Base-by-base conservation (phyloP, 164 flowering plant genomes). In the Vitis rotundifolia region DNA sequence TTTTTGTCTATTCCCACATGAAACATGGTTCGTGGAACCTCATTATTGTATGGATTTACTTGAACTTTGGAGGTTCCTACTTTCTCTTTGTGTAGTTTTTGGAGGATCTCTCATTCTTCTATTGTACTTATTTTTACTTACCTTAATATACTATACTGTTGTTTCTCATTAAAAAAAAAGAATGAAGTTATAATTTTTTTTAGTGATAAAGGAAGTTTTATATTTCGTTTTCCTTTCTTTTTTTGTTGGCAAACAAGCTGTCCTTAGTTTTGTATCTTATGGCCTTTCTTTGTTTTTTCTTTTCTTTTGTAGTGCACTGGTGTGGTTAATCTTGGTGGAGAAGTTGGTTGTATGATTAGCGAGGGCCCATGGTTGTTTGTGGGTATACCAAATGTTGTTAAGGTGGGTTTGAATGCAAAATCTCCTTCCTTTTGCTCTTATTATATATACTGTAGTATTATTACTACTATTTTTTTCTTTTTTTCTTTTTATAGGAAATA, bases 311-410 rank as follows among this genome's bases (percentile, higher is more conserved):
- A 95, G 99, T 88, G 98, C 79, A 79, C 76, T 58, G 85, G 73
- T 29, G 83, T 80, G n/a, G 54, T 87, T 56, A 85, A 81, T 79
- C 74, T 93, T 75, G 97, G 91, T 14, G 90, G 85, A 73, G 96
- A 94, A 77, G 81, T 95, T 29, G 98, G 99, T 49, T 90, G 93
- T 73, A 83, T 95, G 92, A 88, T 95, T 18, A 90, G 86, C 82
- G 99, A 93, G 85, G 98, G 99, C 49, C 94, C 98, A 26, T 95
- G 97, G 98, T 52, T 95, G 15, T 95, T 95, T 81, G 89, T 90
- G 65, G 99, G 99, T 63, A 63, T 89, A 69, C 91, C 90, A 48
- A 89, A 90, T 84, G 14, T 75, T 74, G 95, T 95, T 57, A 95
- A 91, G 97, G 99, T 93, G 71, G 68, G 68, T 26, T 58, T 51